Base-by-base conservation (phyloP, 768 basidiomycete genomes). In the Exsudoporus frostii region DNA sequence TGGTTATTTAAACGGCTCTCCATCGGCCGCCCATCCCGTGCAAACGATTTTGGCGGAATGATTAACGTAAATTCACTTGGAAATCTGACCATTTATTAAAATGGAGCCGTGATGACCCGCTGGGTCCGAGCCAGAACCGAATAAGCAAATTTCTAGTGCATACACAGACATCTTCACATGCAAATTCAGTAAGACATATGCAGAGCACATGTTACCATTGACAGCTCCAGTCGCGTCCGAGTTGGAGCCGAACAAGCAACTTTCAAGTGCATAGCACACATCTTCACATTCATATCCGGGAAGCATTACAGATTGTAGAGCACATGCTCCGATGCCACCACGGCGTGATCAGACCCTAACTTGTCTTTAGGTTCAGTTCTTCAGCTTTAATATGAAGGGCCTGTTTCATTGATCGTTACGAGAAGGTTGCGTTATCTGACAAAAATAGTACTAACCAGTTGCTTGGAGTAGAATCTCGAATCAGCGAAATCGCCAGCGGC, bases 341-440 rank as follows among this genome's bases (percentile, higher is more conserved):
- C n/a, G n/a, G n/a, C n/a, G 44, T 22, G 20, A 14, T 19, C 29
- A 20, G 8, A 15, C 29, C 3, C 9, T 39, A 30, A 13, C 13
- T 8, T 15, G 25, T 7, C 30, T 52, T 52, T 14, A 52, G 38
- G 25, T 46, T 32, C 17, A 47, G n/a, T 52, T 32, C 45, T 22
- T 52, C 51, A 19, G 51, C 51, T 25, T 52, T 52, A 30, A 47
- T 52, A 39, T 39, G 45, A 25, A 52, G 51, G 19, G 51, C 51
- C 51, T 51, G 20, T 22, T 34, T 24, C 30, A 24, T 17, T 17
- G 17, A 25, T 2, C 15, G 5, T 32, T 32, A 50, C 22, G 9
- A 33, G 11, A 24, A 15, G 8, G n/a, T 32, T 15, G 9, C 2
- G 11, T 17, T n/a, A n/a, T 13, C 20, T 4, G 15, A 51, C 10